phyloP scores from a whole-genome alignment of 2,329 filamentous ascomycete genomes.

The Pseudophaeomoniella oleicola region DNA sequence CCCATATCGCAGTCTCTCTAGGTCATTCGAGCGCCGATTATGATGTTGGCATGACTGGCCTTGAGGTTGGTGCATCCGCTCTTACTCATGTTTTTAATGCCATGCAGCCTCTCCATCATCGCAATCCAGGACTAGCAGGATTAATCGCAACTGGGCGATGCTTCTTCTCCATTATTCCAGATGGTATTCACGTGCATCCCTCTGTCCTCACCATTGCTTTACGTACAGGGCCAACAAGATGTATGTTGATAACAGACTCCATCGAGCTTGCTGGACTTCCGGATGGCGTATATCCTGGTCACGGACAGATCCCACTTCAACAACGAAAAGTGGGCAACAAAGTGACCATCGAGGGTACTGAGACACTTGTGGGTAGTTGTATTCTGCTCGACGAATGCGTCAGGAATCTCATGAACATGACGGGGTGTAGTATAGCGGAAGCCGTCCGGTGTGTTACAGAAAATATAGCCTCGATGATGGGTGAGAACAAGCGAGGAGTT shows the following conservation, averaged over 20 bases:
- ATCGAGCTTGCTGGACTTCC: constrained; percentile 39
- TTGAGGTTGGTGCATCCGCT: constrained; percentile 33
- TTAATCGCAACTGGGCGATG: constrained; percentile 21
- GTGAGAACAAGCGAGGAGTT: constrained; percentile 26
- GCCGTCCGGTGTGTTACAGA: constrained; percentile 35
- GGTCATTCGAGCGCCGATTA: constrained; percentile 37
- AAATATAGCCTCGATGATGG: constrained; percentile 37
- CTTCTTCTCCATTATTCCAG: constrained; percentile 39
- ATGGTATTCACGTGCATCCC: constrained; percentile 40
- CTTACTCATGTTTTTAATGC: constrained; percentile 42
- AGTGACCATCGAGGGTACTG: constrained; percentile 36
- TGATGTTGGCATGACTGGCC: constrained; percentile 27
- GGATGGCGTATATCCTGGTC: constrained; percentile 36
- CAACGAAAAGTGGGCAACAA: constrained; percentile 34
- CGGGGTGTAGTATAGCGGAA: constrained; percentile 30
- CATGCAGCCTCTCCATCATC: constrained; percentile 35
- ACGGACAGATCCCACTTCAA: constrained; percentile 34
- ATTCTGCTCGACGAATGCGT: constrained; percentile 36
- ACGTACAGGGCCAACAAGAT: constrained; percentile 28
- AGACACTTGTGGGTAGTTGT: constrained; percentile 40
- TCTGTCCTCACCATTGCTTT: constrained; percentile 33
- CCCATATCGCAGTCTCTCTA: constrained; percentile 30
- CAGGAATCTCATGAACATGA: constrained; percentile 27
- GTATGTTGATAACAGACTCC: constrained; percentile 38
- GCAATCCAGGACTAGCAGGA: constrained; percentile 36